These are phyloP conservation scores for Bipolaris bicolor DNA, from an alignment of 2,329 filamentous ascomycete genomes.

Conservation along the genomic window DNA sequence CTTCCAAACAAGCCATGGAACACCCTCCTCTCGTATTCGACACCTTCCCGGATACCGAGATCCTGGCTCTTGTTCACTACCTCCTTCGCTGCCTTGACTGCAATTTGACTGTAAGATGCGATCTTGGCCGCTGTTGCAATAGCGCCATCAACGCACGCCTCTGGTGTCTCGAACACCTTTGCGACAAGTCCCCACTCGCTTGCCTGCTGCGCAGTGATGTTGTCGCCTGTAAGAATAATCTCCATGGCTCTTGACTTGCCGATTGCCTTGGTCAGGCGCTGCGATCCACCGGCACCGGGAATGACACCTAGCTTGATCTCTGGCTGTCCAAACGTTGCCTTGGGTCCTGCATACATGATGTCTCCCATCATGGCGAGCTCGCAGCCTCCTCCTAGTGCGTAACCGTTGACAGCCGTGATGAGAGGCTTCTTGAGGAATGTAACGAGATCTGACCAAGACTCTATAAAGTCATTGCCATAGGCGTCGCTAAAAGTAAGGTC, in stretches of 20 bases:
- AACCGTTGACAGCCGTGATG: slow-evolving; percentile 91
- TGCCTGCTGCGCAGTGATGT: slow-evolving; percentile 82
- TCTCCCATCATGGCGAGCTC: slow-evolving; percentile 98
- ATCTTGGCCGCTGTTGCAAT: slow-evolving; percentile 87
- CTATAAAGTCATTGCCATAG: slow-evolving; percentile 91
- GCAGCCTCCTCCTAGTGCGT: slow-evolving; percentile 92
- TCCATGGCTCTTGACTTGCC: slow-evolving; percentile 57
- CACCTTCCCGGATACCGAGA: slow-evolving; percentile 80
- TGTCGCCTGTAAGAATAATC: slow-evolving; percentile 59
- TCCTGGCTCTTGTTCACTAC: slow-evolving; percentile 99
- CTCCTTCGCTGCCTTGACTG: slow-evolving; percentile 89
- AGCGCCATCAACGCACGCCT: slow-evolving; percentile 81
- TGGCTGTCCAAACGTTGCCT: slow-evolving; percentile 91
- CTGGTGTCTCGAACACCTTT: slow-evolving; percentile 76
- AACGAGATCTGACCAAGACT: slow-evolving; percentile 87
- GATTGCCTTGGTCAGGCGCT: slow-evolving; percentile 77
- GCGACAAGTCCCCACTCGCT: slow-evolving; percentile 91
- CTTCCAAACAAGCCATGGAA: slow-evolving; percentile 95
- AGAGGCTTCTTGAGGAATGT: slow-evolving; percentile 89
- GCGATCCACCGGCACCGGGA: slow-evolving; percentile 88
- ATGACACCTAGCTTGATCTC: slow-evolving; percentile 96
- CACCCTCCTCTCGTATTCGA: slow-evolving; percentile 91
- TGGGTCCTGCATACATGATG: slow-evolving; percentile 85
- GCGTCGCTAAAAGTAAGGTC: slow-evolving; percentile 86
- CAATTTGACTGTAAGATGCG: slow-evolving; percentile 83